Percentiles rank a stretch among this genome's conserved stretches.
Conservation (phyloP, 805 yeast genomes). For the Blastobotrys robertii region DNA sequence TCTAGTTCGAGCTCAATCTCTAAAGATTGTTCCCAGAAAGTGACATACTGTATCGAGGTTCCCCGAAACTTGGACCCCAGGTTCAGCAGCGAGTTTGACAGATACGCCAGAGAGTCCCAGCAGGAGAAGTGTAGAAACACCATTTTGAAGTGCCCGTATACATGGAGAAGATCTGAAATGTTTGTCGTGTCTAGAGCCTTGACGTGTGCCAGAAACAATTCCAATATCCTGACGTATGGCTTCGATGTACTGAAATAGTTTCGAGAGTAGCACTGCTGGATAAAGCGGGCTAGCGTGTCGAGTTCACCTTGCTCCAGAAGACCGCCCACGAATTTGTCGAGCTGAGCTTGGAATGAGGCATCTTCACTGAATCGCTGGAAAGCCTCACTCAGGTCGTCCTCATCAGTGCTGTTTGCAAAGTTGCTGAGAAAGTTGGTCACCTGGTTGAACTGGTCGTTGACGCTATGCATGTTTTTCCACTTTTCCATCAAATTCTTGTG, state of each 20-base stretch:
- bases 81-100: constrained; percentile 5
- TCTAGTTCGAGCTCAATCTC: constrained; percentile 1
- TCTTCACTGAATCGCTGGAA: too few relatives aligned
- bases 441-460: too few relatives aligned
- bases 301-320: too few relatives aligned
- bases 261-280: too few relatives aligned
- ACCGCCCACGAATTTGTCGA: too few relatives aligned
- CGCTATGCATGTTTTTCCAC: not conserved
- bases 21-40: constrained; percentile 4
- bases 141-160: not conserved
- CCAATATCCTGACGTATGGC: not conserved
- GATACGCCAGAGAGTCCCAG: not conserved
- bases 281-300: too few relatives aligned
- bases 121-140: not conserved
- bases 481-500: not conserved
- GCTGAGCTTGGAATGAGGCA: too few relatives aligned
- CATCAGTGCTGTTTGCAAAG: too few relatives aligned
- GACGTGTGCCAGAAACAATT: not conserved
- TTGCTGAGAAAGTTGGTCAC: too few relatives aligned
- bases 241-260: too few relatives aligned
- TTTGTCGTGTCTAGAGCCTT: not conserved
- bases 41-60: not conserved
- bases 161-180: not conserved
- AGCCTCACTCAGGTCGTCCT: too few relatives aligned
- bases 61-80: constrained; percentile 3